phyloP scores from a whole-genome alignment of 2,329 filamentous ascomycete genomes.

The Hawksworthiomyces lignivorus region DNA sequence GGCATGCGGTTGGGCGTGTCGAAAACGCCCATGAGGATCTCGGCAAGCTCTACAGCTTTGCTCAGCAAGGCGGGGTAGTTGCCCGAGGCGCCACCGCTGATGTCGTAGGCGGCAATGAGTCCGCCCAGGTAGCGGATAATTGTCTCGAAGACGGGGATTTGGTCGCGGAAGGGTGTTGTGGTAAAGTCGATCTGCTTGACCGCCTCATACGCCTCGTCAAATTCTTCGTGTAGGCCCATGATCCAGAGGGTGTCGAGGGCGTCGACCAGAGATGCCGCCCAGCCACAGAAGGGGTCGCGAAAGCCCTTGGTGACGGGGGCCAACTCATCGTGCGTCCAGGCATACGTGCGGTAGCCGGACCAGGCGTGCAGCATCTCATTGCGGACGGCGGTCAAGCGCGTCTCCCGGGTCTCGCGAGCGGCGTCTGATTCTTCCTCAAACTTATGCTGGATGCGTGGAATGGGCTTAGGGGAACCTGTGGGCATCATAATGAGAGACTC shows the following conservation, averaged over 20 bases:
- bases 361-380: conserved; percentile 71
- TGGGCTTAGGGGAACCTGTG: conserved; percentile 56
- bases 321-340: conserved; percentile 84
- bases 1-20: conserved; percentile 95
- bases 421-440: conserved; percentile 58
- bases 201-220: conserved; percentile 65
- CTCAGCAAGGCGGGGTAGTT: conserved; percentile 60
- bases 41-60: conserved; percentile 72
- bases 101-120: conserved; percentile 76
- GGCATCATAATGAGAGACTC: conserved; percentile 70
- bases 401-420: conserved; percentile 53
- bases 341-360: conserved; percentile 70
- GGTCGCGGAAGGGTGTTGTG: conserved; percentile 47
- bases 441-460: conserved; percentile 69
- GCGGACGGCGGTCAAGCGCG: conserved; percentile 60
- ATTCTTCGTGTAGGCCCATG: conserved; percentile 71
- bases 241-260: conserved; percentile 80
- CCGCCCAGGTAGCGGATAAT: conserved; percentile 88
- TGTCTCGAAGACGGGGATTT: conserved; percentile 89
- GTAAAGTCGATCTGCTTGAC: conserved; percentile 78
- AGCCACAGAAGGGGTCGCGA: conserved; percentile 81
- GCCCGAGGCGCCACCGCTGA: conserved; percentile 55
- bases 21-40: conserved; percentile 74
- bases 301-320: conserved; percentile 59
- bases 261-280: conserved; percentile 84